These are phyloP conservation scores for Starmerella sp. DNA, from an alignment of 805 yeast species.

Conservation along the genomic window DNA sequence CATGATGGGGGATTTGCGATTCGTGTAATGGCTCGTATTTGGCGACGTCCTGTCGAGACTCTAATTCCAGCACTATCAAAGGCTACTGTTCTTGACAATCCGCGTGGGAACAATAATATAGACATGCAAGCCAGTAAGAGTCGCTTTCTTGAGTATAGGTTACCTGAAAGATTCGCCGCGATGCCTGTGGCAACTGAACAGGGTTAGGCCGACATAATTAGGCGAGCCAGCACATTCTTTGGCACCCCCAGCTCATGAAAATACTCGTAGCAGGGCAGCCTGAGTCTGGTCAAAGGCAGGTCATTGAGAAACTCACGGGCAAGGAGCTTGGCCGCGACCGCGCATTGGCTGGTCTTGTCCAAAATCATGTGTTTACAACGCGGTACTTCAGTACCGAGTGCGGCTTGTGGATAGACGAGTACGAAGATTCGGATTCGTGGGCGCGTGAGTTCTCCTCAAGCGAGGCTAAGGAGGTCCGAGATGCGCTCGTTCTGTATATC, in stretches of 20 bases:
- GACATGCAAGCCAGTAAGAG: too few relatives aligned
- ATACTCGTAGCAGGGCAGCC: constrained; percentile 30
- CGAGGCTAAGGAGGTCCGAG: constrained; percentile 31
- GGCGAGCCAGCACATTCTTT: too few relatives aligned
- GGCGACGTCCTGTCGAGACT: too few relatives aligned
- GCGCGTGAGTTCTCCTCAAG: constrained; percentile 24
- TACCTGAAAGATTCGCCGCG: too few relatives aligned
- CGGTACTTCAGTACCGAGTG: constrained; percentile 31
- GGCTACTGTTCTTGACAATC: too few relatives aligned
- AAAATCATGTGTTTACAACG: constrained; percentile 22
- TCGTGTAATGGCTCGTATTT: too few relatives aligned
- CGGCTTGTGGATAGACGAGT: constrained; percentile 31
- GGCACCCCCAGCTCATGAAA: constrained; percentile 10
- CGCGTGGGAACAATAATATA: too few relatives aligned
- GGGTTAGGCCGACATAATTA: not conserved
- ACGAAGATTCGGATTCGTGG: constrained; percentile 26
- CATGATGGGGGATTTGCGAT: too few relatives aligned
- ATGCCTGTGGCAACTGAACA: not conserved
- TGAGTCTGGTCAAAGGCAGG: constrained; percentile 28
- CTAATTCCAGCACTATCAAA: too few relatives aligned
- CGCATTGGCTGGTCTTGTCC: constrained; percentile 24
- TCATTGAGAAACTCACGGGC: constrained; percentile 27
- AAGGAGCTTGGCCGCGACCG: not conserved
- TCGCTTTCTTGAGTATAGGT: too few relatives aligned
- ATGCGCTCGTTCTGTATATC: constrained; percentile 31